These are phyloP conservation scores for Selenicereus undatus DNA, from an alignment of 148 eudicot species.

Conservation along the genomic window DNA sequence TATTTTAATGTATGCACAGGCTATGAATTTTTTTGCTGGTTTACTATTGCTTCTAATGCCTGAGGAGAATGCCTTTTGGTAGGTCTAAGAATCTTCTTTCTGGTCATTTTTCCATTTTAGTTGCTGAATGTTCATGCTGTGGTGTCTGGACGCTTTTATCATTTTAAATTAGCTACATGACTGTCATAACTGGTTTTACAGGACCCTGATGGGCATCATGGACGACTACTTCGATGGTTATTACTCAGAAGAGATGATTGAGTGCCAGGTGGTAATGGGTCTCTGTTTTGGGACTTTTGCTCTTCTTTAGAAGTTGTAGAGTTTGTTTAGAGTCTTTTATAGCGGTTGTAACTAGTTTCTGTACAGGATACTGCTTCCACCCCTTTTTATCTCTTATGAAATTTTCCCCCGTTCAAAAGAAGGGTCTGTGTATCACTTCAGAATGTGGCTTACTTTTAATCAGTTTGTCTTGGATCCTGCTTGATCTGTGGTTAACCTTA, in stretches of 20 bases:
- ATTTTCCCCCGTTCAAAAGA: background rate
- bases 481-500: constrained; percentile 10
- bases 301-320: background rate
- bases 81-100: constrained; percentile 35
- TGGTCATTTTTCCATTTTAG: background rate
- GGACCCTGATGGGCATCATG: constrained; percentile 86
- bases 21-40: constrained; percentile 97
- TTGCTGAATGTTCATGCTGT: background rate
- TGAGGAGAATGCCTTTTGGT: constrained; percentile 99
- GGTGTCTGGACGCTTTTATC: background rate
- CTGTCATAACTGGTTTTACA: constrained; percentile 26
- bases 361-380: background rate
- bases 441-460: background rate
- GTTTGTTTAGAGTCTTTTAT: background rate
- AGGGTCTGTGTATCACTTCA: background rate
- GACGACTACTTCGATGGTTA: constrained; percentile 99
- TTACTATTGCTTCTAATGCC: constrained; percentile 92
- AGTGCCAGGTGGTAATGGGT: constrained; percentile 68
- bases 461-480: constrained; percentile 3
- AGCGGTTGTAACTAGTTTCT: background rate
- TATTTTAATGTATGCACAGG: constrained; percentile 43
- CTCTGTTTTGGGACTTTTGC: constrained; percentile 3
- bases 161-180: background rate
- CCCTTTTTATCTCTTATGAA: background rate
- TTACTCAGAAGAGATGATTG: constrained; percentile 96